Percentiles rank a stretch among this genome's conserved stretches.
Evolutionary conservation across 768 basidiomycete species (phyloP).

Genomic region (Leccinum aurantiacum): DNA sequence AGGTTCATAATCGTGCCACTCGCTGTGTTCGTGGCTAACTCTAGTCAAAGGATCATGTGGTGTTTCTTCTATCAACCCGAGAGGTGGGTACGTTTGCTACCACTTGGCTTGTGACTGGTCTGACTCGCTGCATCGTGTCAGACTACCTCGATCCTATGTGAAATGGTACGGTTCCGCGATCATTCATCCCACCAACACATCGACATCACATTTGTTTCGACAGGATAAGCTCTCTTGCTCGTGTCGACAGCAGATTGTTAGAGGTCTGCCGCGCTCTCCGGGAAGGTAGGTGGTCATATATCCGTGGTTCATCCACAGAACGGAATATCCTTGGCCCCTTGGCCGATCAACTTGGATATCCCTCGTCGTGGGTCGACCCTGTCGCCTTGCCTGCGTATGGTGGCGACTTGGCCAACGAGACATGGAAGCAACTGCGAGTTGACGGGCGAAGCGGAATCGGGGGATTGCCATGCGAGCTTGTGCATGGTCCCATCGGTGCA

Average conservation of each 20-base stretch:
- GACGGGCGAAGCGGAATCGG: slow-evolving; percentile 53
- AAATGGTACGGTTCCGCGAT: slow-evolving; percentile 48
- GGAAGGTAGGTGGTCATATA: slow-evolving; percentile 60
- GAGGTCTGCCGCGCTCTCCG: slow-evolving; percentile 54
- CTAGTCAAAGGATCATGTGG: slow-evolving; percentile 73
- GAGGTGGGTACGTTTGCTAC: slow-evolving; percentile 41
- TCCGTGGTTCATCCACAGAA: slow-evolving; percentile 39
- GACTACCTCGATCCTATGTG: slow-evolving; percentile 47
- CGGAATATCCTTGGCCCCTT: slow-evolving; percentile 44
- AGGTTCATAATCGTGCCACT: slow-evolving; percentile 45
- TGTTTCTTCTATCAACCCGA: slow-evolving; percentile 80
- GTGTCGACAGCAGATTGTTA: slow-evolving; percentile 61
- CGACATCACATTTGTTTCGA: neutral
- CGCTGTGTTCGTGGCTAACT: neutral
- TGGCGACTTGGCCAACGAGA: slow-evolving; percentile 46
- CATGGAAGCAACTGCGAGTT: slow-evolving; percentile 61
- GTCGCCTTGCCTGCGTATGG: slow-evolving; percentile 60
- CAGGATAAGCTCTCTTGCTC: slow-evolving; percentile 69
- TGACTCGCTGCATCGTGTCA: slow-evolving; percentile 18
- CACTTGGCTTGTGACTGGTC: neutral
- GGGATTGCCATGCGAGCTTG: slow-evolving; percentile 74
- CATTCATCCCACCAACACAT: neutral
- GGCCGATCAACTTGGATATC: slow-evolving; percentile 57
- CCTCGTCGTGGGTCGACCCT: slow-evolving; percentile 65
- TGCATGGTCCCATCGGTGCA: slow-evolving; percentile 58